A percentile compares a stretch with the other conserved stretches of the same genome.
These are phyloP conservation scores for Tolypocladium guangdongense DNA, from an alignment of 2,329 filamentous ascomycete species.

Conservation along the genomic window DNA sequence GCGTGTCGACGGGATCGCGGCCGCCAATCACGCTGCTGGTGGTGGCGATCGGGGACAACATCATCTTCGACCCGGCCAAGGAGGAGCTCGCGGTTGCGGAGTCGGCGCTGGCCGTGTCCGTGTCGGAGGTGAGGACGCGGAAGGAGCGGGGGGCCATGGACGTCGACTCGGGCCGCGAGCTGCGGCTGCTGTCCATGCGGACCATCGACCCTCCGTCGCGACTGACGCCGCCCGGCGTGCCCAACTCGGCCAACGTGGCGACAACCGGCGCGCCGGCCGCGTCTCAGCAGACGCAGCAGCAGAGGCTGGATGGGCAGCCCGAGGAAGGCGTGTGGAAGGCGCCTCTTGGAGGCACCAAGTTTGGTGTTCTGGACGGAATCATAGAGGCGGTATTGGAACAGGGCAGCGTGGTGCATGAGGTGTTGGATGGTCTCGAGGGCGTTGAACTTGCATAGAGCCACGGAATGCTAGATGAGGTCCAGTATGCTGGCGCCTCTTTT, in stretches of 20 bases:
- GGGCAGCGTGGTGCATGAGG: constrained; percentile 76
- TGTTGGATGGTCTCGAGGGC: constrained; percentile 68
- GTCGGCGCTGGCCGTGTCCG: constrained; percentile 73
- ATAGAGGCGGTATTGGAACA: constrained; percentile 65
- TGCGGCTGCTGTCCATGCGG: constrained; percentile 57
- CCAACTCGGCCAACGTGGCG: constrained; percentile 50
- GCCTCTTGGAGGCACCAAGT: constrained; percentile 71
- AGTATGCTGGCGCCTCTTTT: neutral
- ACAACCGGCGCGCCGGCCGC: constrained; percentile 28
- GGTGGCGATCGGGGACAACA: constrained; percentile 72
- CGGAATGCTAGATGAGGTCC: neutral
- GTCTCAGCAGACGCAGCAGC: constrained; percentile 21
- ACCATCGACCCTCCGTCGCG: constrained; percentile 67
- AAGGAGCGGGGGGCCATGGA: constrained; percentile 24
- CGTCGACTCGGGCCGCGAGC: constrained; percentile 28
- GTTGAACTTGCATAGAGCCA: constrained; percentile 53
- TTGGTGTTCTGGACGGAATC: constrained; percentile 60
- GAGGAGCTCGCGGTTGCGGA: constrained; percentile 94
- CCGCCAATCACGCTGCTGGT: constrained; percentile 89
- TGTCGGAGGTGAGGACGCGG: constrained; percentile 38
- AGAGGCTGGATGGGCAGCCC: constrained; percentile 38
- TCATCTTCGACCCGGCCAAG: constrained; percentile 85
- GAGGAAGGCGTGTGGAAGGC: constrained; percentile 76
- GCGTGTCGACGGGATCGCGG: constrained; percentile 27
- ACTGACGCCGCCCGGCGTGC: constrained; percentile 59